These are phyloP conservation scores for Cryoendolithus antarcticus DNA, from an alignment of 2,329 filamentous ascomycete species.

Conservation along the genomic window DNA sequence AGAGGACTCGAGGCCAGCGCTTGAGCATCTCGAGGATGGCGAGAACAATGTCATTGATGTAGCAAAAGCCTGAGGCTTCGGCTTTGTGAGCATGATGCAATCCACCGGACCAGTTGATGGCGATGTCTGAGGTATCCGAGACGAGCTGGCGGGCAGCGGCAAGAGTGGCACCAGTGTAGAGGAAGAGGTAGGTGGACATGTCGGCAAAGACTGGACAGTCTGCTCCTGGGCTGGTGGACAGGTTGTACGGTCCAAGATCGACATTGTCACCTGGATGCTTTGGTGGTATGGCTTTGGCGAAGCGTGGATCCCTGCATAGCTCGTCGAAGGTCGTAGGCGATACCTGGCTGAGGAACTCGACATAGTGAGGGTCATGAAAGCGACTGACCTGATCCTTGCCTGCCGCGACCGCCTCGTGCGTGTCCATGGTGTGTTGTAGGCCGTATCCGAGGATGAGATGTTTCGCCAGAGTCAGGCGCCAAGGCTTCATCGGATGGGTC, in stretches of 20 bases:
- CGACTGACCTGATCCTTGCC: slow-evolving; percentile 76
- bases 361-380: slow-evolving; percentile 81
- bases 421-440: slow-evolving; percentile 93
- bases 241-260: slow-evolving; percentile 56
- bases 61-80: slow-evolving; percentile 92
- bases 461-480: slow-evolving; percentile 90
- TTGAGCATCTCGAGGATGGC: slow-evolving; percentile 80
- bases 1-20: slow-evolving; percentile 72
- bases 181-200: slow-evolving; percentile 85
- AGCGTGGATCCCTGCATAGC: slow-evolving; percentile 35
- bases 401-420: slow-evolving; percentile 72
- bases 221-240: slow-evolving; percentile 49
- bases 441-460: slow-evolving; percentile 90
- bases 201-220: slow-evolving; percentile 97
- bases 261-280: slow-evolving; percentile 32
- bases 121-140: slow-evolving; percentile 80
- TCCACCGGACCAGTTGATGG: slow-evolving; percentile 94
- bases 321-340: slow-evolving; percentile 31
- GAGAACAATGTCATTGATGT: slow-evolving; percentile 97
- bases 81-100: slow-evolving; percentile 92
- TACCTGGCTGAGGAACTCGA: slow-evolving; percentile 60
- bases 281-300: slow-evolving; percentile 30
- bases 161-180: slow-evolving; percentile 82
- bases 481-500: slow-evolving; percentile 98
- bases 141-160: slow-evolving; percentile 84